These are phyloP conservation scores for Salisapilia sapeloensis DNA, from an alignment of 352 stramenopile species.

Conservation along the genomic window DNA sequence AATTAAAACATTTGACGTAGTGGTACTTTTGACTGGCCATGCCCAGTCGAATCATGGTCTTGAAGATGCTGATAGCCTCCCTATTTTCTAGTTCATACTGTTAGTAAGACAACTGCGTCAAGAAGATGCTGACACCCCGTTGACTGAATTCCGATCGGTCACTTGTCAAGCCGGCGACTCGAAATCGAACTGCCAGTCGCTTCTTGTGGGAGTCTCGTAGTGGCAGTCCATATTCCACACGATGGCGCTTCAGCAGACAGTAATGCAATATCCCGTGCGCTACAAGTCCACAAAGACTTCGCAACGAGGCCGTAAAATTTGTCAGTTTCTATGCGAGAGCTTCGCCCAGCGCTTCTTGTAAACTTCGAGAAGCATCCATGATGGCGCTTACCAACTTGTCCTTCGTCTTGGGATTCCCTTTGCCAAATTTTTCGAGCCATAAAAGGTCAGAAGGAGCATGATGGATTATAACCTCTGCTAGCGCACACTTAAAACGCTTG, in stretches of 20 bases:
- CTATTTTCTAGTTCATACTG: conserved; percentile 32
- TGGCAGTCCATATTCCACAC: conserved; percentile 65
- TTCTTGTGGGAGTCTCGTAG: conserved; percentile 20
- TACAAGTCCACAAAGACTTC: conserved; percentile 57
- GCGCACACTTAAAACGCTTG: too few relatives aligned
- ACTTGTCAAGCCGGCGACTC: conserved; percentile 62
- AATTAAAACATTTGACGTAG: conserved; percentile 55
- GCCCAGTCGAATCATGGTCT: conserved; percentile 38
- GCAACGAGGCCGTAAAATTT: conserved; percentile 15
- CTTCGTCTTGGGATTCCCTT: conserved; percentile 1
- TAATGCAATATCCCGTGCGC: conserved; percentile 63
- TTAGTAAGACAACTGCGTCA: conserved; percentile 80
- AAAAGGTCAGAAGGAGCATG: conserved; percentile 35
- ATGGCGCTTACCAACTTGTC: conserved; percentile 13
- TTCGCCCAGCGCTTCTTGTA: conserved; percentile 7
- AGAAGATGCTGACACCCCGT: conserved; percentile 62
- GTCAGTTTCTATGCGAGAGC: conserved; percentile 5
- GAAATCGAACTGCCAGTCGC: conserved; percentile 73
- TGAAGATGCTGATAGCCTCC: conserved; percentile 34
- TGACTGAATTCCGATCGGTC: conserved; percentile 80
- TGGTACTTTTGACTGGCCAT: conserved; percentile 32
- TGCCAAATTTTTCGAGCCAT: conserved; percentile 28
- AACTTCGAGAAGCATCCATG: conserved; percentile 10
- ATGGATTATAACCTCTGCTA: conserved; percentile 44
- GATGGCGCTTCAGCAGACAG: conserved; percentile 72